Evolutionary conservation across 805 yeast species (phyloP).

Genomic region (Maudiozyma saulgeensis): DNA sequence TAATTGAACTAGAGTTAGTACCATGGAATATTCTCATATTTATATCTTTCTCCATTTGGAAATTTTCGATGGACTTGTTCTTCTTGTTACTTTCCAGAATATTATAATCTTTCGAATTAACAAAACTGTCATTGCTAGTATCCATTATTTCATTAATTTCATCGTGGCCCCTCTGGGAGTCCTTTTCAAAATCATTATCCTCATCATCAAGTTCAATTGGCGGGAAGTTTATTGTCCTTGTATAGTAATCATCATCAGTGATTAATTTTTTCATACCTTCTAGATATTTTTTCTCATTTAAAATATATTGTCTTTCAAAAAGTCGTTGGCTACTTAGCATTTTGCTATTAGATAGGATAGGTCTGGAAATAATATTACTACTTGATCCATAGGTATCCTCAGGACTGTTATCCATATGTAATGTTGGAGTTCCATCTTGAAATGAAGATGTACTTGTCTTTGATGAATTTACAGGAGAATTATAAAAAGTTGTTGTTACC

Average conservation of each 20-base stretch:
- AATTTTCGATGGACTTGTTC: too few relatives aligned
- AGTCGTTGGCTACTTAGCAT: conserved; percentile 5
- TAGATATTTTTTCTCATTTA: conserved; percentile 61
- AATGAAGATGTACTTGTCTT: background rate
- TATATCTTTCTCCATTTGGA: background rate
- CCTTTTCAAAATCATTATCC: conserved; percentile 13
- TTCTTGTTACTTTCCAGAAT: background rate
- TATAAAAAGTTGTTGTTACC: background rate
- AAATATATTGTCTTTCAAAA: conserved; percentile 23
- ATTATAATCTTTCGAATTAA: background rate
- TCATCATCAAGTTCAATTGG: conserved; percentile 5
- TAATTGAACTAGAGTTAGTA: background rate
- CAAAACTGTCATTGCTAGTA: background rate
- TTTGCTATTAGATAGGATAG: background rate
- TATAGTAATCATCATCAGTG: conserved; percentile 57
- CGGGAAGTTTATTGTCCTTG: conserved; percentile 46
- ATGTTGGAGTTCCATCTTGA: background rate
- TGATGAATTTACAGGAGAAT: background rate
- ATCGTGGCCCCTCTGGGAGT: conserved; percentile 6
- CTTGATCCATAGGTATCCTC: background rate
- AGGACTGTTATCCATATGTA: background rate
- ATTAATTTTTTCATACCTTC: conserved; percentile 51
- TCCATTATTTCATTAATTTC: background rate
- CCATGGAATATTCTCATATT: background rate
- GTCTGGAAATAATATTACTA: background rate